A percentile compares a stretch with the other conserved stretches of the same genome.
Evolutionary conservation across 1,284 basidiomycete genomes (phyloP).

Genomic region (Malassezia sp.): DNA sequence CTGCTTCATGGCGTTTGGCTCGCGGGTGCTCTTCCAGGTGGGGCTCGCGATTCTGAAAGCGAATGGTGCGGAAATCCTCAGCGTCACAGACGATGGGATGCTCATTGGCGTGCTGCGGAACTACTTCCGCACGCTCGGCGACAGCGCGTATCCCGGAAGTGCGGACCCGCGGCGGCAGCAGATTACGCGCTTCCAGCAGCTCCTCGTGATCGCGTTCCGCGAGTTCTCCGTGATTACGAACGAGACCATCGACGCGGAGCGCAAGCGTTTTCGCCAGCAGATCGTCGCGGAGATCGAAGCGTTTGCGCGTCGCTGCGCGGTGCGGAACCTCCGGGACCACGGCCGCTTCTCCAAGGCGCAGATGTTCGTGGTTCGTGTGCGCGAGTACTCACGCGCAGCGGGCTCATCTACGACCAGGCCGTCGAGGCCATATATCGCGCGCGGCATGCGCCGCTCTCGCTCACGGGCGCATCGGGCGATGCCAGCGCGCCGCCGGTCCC

Average conservation of each 20-base stretch:
- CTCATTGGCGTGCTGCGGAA: slow-evolving; percentile 62
- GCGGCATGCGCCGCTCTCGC: slow-evolving; percentile 28
- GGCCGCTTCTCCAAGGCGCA: slow-evolving; percentile 79
- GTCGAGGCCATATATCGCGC: slow-evolving; percentile 45
- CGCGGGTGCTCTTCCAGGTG: slow-evolving; percentile 94
- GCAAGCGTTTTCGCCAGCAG: slow-evolving; percentile 74
- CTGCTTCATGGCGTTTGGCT: slow-evolving; percentile 98
- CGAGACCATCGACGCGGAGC: slow-evolving; percentile 79
- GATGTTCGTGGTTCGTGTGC: slow-evolving; percentile 76
- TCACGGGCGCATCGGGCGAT: slow-evolving; percentile 8
- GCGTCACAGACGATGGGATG: slow-evolving; percentile 90
- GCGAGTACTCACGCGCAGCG: slow-evolving; percentile 4
- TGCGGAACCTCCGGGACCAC: slow-evolving; percentile 73
- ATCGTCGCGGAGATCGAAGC: slow-evolving; percentile 87
- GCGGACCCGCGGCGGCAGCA: slow-evolving; percentile 77
- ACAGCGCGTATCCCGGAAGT: slow-evolving; percentile 85
- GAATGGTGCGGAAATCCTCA: slow-evolving; percentile 85
- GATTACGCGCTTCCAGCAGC: slow-evolving; percentile 95
- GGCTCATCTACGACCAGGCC: slow-evolving; percentile 42
- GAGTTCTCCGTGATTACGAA: slow-evolving; percentile 94
- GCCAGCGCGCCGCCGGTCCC: slow-evolving; percentile 8
- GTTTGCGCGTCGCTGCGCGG: slow-evolving; percentile 85
- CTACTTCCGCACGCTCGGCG: slow-evolving; percentile 85
- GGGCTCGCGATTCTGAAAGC: slow-evolving; percentile 92
- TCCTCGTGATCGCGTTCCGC: slow-evolving; percentile 53